A percentile compares a stretch with the other conserved stretches of the same genome.
Conservation (phyloP, 768 basidiomycete species). For the Flagelloscypha sp. region DNA sequence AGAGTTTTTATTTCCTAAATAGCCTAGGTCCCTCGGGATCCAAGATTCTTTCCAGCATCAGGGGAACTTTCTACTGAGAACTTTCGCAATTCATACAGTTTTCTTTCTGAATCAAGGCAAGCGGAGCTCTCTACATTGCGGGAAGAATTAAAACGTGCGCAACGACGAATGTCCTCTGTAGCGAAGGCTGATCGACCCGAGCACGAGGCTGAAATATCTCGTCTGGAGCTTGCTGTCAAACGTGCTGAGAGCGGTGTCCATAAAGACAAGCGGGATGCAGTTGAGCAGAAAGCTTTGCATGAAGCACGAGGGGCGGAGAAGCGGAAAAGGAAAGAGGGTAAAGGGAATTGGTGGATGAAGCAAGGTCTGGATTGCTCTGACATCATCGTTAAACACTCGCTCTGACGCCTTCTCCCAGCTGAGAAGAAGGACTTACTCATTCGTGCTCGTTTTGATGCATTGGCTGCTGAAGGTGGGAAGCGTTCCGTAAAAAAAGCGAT, state of each 20-base stretch:
- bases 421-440: conserved; percentile 70
- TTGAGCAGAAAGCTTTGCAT: conserved; percentile 62
- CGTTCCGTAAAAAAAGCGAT: conserved; percentile 80
- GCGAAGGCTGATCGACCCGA: conserved; percentile 52
- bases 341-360: conserved; percentile 86
- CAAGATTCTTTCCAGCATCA: conserved; percentile 70
- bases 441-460: conserved; percentile 71
- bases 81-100: conserved; percentile 66
- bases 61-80: conserved; percentile 59
- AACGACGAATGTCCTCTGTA: conserved; percentile 51
- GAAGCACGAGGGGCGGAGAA: conserved; percentile 49
- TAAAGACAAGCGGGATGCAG: conserved; percentile 54
- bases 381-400: conserved; percentile 1
- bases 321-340: conserved; percentile 65
- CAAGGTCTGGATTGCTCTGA: conserved; percentile 25
- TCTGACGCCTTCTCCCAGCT: conserved; percentile 31
- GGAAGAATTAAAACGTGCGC: conserved; percentile 59
- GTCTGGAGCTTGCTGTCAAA: conserved; percentile 68
- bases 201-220: conserved; percentile 57
- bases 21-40: conserved; percentile 70
- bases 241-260: conserved; percentile 72
- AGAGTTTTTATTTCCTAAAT: conserved; percentile 1
- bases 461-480: conserved; percentile 70
- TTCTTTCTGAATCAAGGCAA: conserved; percentile 58
- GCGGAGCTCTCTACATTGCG: conserved; percentile 59